Evolutionary conservation across 2,329 filamentous ascomycete species (phyloP), one percentile per base, ranked within the genome.

Genomic region (Onygenales sp.): DNA sequence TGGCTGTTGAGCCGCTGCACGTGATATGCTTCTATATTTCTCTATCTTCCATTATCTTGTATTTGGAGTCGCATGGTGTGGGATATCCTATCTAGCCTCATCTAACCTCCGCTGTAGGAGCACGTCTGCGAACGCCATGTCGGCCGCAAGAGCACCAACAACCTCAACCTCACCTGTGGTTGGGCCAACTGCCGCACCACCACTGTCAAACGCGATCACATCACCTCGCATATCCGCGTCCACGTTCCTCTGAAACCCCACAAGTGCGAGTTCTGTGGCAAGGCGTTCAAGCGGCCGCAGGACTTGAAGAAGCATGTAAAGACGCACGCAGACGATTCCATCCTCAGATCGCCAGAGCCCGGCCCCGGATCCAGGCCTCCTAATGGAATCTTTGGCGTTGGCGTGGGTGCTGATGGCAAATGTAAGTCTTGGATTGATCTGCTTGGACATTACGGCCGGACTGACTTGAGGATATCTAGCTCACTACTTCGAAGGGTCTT

Each of bases 221-320:
- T 98, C 73, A 98, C 93, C 50, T 97, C 93, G 50, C 93, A 98
- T 73, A 96, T 98, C 64, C 89, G 93, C 60, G 93, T 97, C 52
- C 93, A 98, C 70, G 92, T 98, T n/a, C 93, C 93, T 1, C 78
- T 98, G 57, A 98, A 98, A 80, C 93, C 93, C 61, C 93, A 98
- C 78, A 97, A 96, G 75, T 98, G 93, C 72, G 91, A 96, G 69
- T 95, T 96, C 74, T 98, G 93, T 68, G 89, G 89, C 68, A 98
- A 98, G 78, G 91, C 91, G 1, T 98, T 98, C 81, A 98, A 98
- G 82, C 87, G 93, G 36, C 93, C 93, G 2, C 93, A 98, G 75
- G 93, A 98, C 76, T 72, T 98, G 64, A 97, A 98, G 83, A 98
- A 98, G 78, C 93, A 98, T 70, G 90, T 97, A 72, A 98, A 97